These are phyloP conservation scores for Scortechinia acanthostroma DNA, from an alignment of 2,329 filamentous ascomycete species.

Conservation along the genomic window DNA sequence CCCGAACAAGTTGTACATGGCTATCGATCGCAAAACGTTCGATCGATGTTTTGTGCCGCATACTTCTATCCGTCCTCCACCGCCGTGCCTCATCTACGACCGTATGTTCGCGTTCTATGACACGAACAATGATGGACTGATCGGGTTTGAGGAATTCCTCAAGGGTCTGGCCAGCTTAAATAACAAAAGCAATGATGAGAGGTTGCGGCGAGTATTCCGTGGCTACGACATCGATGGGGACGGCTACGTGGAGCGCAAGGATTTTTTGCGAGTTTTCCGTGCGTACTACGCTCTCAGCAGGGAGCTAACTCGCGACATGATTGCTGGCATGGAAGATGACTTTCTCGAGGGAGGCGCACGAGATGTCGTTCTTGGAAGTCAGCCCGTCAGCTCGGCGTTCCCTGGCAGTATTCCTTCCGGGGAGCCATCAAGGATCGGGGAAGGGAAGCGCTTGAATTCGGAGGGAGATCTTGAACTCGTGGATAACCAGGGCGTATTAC, in stretches of 20 bases:
- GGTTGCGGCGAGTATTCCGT: slow-evolving; percentile 47
- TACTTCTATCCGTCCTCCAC: slow-evolving; percentile 43
- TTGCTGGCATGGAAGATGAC: slow-evolving; percentile 46
- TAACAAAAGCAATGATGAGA: slow-evolving; percentile 29
- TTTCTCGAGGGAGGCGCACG: slow-evolving; percentile 46
- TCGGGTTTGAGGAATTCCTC: slow-evolving; percentile 65
- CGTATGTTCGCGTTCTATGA: slow-evolving; percentile 70
- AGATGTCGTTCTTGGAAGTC: slow-evolving; percentile 47
- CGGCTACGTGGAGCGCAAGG: slow-evolving; percentile 59
- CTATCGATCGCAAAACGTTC: slow-evolving; percentile 63
- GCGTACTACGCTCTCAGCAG: slow-evolving; percentile 63
- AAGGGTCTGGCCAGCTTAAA: slow-evolving; percentile 43
- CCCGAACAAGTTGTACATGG: slow-evolving; percentile 48
- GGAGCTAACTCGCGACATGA: slow-evolving; percentile 55
- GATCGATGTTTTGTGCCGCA: slow-evolving; percentile 60
- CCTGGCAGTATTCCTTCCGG: slow-evolving; percentile 2
- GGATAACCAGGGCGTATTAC: neutral
- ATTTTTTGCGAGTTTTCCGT: slow-evolving; percentile 62
- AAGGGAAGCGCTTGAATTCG: neutral
- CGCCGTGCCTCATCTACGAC: slow-evolving; percentile 64
- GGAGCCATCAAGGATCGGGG: neutral
- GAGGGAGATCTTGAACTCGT: neutral
- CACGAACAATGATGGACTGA: slow-evolving; percentile 58
- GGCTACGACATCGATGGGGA: slow-evolving; percentile 66
- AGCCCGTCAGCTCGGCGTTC: slow-evolving; percentile 41